Evolutionary conservation across 2,329 filamentous ascomycete genomes (phyloP), one percentile per base, ranked within the genome.

Genomic region (Pseudogymnoascus sp.): DNA sequence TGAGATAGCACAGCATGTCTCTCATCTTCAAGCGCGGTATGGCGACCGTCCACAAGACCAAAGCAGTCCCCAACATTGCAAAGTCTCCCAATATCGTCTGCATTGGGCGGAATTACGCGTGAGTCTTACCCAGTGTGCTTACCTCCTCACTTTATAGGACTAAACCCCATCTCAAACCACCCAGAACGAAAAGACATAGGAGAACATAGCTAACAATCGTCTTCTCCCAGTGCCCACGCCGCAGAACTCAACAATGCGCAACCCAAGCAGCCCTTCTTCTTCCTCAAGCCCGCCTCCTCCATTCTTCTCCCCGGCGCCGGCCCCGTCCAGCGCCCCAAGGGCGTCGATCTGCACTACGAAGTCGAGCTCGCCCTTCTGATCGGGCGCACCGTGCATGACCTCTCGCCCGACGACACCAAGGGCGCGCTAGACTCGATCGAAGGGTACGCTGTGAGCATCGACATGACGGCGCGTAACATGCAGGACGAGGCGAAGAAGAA

Each of bases 401-500:
- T 96, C 33, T 15, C 57, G 2, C 84, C 86, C 8, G 80, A 85
- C n/a, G 89, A 96, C 73, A 82, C 86, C 65, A 77, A 89, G 74
- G 85, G 83, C n/a, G 91, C 91, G 26, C 74, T 96, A 70, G 90
- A 91, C 71, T 87, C 91, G 42, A 92, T 97, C 75, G 86, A 89
- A 91, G 90, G 86, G 71, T 99, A 97, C 76, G 84, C 93, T 68
- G 82, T 97, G 57, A 87, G 90, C 70, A 97, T 99, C 72, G 95
- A 99, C 78, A 96, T 99, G 91, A 99, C 95, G 9, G 95, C 90
- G 0, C 89, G 95, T 68, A 97, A 97, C 76, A 85, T 91, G 6
- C 95, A 99, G 78, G 90, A 96, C 71, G 92, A 97, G 79, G 93
- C 93, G 68, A 99, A 97, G 85, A 91, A 89, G 78, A 96, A 95